These are phyloP conservation scores for Pharnaceum exiguum DNA, from an alignment of 148 eudicot genomes.

Conservation along the genomic window DNA sequence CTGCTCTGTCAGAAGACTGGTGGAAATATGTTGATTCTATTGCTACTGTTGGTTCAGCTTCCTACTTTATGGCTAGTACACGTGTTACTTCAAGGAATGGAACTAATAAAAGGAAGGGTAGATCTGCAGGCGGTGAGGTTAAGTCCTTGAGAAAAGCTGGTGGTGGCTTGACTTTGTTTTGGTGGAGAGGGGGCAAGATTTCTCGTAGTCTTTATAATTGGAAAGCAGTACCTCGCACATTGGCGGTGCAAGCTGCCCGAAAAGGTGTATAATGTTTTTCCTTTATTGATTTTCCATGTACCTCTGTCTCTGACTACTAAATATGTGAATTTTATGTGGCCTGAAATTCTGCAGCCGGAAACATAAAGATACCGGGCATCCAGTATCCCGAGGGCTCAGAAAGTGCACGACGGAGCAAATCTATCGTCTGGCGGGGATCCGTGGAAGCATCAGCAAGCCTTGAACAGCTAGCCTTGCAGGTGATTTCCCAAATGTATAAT, in stretches of 20 bases:
- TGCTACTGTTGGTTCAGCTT: conserved; percentile 68
- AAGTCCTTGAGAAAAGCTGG: conserved; percentile 39
- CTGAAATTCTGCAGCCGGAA: conserved; percentile 54
- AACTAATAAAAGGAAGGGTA: conserved; percentile 43
- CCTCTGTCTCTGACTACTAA: background rate
- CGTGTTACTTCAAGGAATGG: conserved; percentile 52
- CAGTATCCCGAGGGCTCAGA: conserved; percentile 67
- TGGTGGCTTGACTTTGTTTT: conserved; percentile 57
- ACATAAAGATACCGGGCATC: conserved; percentile 63
- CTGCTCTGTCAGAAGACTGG: conserved; percentile 79
- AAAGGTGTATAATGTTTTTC: conserved; percentile 46
- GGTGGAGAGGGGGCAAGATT: conserved; percentile 96
- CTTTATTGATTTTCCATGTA: background rate
- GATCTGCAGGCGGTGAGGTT: conserved; percentile 30
- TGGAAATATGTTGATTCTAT: conserved; percentile 69
- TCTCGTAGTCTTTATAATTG: conserved; percentile 77
- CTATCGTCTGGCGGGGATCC: conserved; percentile 71
- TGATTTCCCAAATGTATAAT: conserved; percentile 9
- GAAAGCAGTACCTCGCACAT: conserved; percentile 74
- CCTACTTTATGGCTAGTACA: conserved; percentile 48
- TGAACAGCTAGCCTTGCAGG: conserved; percentile 95
- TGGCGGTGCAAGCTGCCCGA: conserved; percentile 81
- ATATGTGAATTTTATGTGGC: conserved; percentile 13
- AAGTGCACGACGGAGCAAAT: conserved; percentile 57
- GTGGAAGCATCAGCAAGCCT: conserved; percentile 66